phyloP scores from a whole-genome alignment of 1,139 yeast species.

The Suzukiozyma palmioleophila region DNA sequence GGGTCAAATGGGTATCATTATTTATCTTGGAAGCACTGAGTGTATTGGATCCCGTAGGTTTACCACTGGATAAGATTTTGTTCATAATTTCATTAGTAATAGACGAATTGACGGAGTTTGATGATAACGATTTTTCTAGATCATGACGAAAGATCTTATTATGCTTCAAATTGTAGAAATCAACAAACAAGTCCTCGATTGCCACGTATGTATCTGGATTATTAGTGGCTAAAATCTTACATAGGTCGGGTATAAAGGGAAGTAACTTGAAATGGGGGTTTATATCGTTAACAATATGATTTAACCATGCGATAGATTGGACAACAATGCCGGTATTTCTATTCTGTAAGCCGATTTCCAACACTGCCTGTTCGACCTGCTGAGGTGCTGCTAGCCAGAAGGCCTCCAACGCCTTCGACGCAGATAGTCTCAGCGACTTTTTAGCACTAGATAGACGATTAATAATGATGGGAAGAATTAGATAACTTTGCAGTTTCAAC shows the following conservation, averaged over 20 bases:
- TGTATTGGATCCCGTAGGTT: not conserved
- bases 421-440: constrained; percentile 37
- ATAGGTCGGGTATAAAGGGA: constrained; percentile 20
- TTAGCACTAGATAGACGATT: constrained; percentile 41
- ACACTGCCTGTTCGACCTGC: constrained; percentile 48
- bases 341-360: constrained; percentile 49
- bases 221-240: constrained; percentile 3
- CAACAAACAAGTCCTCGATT: constrained; percentile 16
- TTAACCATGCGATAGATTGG: constrained; percentile 36
- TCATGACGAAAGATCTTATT: constrained; percentile 37
- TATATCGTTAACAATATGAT: constrained; percentile 25
- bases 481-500: constrained; percentile 44
- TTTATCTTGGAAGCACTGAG: too few relatives aligned
- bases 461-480: constrained; percentile 56
- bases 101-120: constrained; percentile 29
- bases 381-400: constrained; percentile 63
- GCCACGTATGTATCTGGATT: constrained; percentile 7
- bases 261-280: constrained; percentile 31
- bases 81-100: constrained; percentile 25
- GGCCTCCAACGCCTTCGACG: constrained; percentile 57
- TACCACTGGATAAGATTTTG: constrained; percentile 14
- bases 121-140: constrained; percentile 43
- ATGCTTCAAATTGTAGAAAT: constrained; percentile 25
- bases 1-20: not conserved
- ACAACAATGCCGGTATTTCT: constrained; percentile 35